Evolutionary conservation across 2,329 filamentous ascomycete species (phyloP), one percentile per base, ranked within the genome.

Genomic region (Aphanocladium album): DNA sequence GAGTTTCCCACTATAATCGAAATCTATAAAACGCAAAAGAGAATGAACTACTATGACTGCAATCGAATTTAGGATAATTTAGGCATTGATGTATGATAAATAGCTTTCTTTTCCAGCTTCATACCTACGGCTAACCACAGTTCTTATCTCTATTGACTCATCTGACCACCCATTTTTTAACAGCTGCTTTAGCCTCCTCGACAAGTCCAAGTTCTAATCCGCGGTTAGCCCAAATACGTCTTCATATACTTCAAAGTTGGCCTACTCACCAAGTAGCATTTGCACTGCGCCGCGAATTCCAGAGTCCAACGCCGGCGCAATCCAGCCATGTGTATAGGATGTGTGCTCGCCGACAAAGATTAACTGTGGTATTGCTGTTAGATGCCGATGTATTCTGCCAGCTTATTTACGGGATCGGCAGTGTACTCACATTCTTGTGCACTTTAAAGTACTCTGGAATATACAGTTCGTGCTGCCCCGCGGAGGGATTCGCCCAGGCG

Each of bases 381-480:
- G 53, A 21, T 19, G 16, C 14, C 17, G n/a, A 21, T 17, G 17
- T 11, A 1, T n/a, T 23, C 5, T 17, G n/a, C 25, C 9, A 39
- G 4, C 5, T 9, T 16, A 17, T 39, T 16, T 39, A 3, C 8
- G 21, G 12, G 19, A 46, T 3, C 2, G 19, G 6, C 25, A 2
- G 17, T 12, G 11, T n/a, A 41, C 54, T 47, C 9, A 57, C 76
- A 52, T 86, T 83, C 64, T 80, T 80, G 70, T 90, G 65, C 0
- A 87, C 90, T 68, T 86, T 82, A 67, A 88, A 89, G 68, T 89
- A 91, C n/a, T 87, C 84, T 0, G 89, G 88, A 9, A 91, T 75
- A 65, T 88, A 91, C 25, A 90, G 68, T 65, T 88, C 80, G 67
- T 91, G 87, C 73, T 90, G 86, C 0, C 86, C 87, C 0, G 85